phyloP scores from a whole-genome alignment of 2,329 filamentous ascomycete genomes.

The Clonostachys solani region DNA sequence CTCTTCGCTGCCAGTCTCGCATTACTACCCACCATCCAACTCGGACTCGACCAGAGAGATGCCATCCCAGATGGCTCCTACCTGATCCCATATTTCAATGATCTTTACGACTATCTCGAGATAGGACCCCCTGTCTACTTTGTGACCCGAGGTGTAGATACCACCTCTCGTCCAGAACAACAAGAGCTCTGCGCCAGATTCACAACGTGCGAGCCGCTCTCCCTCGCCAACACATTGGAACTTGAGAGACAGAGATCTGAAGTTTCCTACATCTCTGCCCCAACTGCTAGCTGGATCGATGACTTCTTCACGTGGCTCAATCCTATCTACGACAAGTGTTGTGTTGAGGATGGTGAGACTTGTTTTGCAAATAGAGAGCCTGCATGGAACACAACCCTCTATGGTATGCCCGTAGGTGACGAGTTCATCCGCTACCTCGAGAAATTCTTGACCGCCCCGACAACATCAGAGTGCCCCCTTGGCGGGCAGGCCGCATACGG shows the following conservation, averaged over 20 bases:
- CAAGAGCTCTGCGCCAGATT: constrained; percentile 88
- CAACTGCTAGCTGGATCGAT: constrained; percentile 93
- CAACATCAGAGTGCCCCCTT: constrained; percentile 79
- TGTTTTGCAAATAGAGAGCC: constrained; percentile 79
- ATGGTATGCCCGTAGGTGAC: constrained; percentile 87
- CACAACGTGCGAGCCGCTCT: constrained; percentile 79
- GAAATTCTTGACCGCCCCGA: constrained; percentile 78
- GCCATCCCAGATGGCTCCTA: constrained; percentile 94
- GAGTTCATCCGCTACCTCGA: constrained; percentile 86
- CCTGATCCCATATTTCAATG: constrained; percentile 93
- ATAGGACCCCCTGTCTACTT: constrained; percentile 95
- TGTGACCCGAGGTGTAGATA: constrained; percentile 77
- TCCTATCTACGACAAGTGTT: constrained; percentile 68
- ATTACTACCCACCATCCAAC: constrained; percentile 75
- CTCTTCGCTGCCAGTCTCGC: constrained; percentile 83
- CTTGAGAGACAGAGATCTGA: constrained; percentile 88
- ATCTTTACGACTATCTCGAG: constrained; percentile 88
- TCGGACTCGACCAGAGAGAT: constrained; percentile 91
- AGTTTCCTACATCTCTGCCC: constrained; percentile 81
- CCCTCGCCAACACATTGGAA: constrained; percentile 85
- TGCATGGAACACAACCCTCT: constrained; percentile 83
- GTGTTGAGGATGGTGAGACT: constrained; percentile 62
- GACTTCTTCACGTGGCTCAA: constrained; percentile 98
- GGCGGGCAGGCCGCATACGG: constrained; percentile 87
- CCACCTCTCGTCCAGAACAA: constrained; percentile 71